Conservation (phyloP, 331 rosid species). For the Stylosanthes scabra region DNA sequence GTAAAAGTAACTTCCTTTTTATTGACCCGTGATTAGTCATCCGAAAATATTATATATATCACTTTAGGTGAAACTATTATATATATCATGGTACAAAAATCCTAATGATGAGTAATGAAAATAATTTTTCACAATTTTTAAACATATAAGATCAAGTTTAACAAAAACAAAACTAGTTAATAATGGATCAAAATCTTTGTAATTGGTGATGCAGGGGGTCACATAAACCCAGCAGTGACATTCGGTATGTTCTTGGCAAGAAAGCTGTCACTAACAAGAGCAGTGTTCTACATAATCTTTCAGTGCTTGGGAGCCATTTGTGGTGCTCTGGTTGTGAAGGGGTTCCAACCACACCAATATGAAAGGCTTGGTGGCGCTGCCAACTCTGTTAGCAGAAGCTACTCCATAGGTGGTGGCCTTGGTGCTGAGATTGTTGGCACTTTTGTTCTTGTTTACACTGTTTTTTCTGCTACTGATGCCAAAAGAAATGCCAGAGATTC, state of each 20-base stretch:
- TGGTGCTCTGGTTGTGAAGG: slow-evolving; percentile 40
- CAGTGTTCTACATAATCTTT: slow-evolving; percentile 28
- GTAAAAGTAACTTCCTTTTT: no score
- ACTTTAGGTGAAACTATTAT: not conserved
- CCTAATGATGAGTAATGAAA: no score
- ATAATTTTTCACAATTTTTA: no score
- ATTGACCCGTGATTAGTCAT: no score
- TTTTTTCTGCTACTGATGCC: slow-evolving; percentile 43
- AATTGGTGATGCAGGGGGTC: slow-evolving; percentile 36
- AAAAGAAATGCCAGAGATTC: slow-evolving; percentile 43
- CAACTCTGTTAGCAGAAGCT: slow-evolving; percentile 7
- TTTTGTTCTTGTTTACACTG: slow-evolving; percentile 45
- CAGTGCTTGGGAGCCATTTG: slow-evolving; percentile 38
- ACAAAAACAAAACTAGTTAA: not conserved
- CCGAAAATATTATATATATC: no score
- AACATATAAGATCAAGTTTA: no score
- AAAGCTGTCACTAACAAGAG: slow-evolving; percentile 29
- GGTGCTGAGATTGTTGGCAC: slow-evolving; percentile 46
- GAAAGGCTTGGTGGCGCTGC: slow-evolving; percentile 41
- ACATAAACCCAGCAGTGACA: slow-evolving; percentile 42
- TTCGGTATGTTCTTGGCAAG: slow-evolving; percentile 41
- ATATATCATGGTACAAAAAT: no score
- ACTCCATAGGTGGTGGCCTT: slow-evolving; percentile 33
- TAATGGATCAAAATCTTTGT: no score
- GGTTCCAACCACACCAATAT: slow-evolving; percentile 31